Base-by-base conservation (phyloP, 208 protist genomes). In the Trypanosoma mega region DNA sequence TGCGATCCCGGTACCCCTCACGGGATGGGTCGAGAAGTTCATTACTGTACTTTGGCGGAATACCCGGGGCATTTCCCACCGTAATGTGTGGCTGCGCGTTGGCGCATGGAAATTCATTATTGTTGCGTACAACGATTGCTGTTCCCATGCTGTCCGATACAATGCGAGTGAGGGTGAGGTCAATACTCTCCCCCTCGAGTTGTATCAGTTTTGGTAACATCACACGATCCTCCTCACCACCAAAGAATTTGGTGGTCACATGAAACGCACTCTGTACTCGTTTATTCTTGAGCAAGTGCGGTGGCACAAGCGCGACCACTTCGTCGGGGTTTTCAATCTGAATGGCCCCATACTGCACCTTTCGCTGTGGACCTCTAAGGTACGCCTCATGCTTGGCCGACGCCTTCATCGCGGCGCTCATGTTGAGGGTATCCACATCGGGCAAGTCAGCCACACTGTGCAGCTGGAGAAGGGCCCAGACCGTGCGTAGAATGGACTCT, bases 1-100 rank as follows among this genome's bases (percentile, higher is more conserved):
- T 49, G 8, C 59, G 58, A 30, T 68, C n/a, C 9, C 14, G 11
- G 6, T 56, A 43, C 33, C 66, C 33, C 14, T 59, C 54, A 12
- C 63, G 55, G n/a, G 69, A 68, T 2, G 37, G 47, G 18, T 64
- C 66, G 30, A 85, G 47, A 23, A 87, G 74, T 27, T 69, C 72
- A 51, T 82, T 87, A 58, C 81, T 87, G 71, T 87, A 87, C 53
- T 77, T 80, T 14, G 81, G 62, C 3, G 74, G 74, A 11, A 87
- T 60, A 5, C 81, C 81, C 18, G 48, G 34, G 1, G 53, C 62
- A 57, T 77, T 84, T 0, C 70, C 68, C 20, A 87, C 61, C 37
- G 81, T 87, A 37, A 87, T 77, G 55, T 87, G 81, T 20, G 81
- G 61, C 18, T 81, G 53, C 2, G 51, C 37, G 50, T 87, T 87